Percentiles rank a stretch among this genome's conserved stretches.
phyloP scores from a whole-genome alignment of 2,329 filamentous ascomycete genomes.

The Pyrenophora graminea region DNA sequence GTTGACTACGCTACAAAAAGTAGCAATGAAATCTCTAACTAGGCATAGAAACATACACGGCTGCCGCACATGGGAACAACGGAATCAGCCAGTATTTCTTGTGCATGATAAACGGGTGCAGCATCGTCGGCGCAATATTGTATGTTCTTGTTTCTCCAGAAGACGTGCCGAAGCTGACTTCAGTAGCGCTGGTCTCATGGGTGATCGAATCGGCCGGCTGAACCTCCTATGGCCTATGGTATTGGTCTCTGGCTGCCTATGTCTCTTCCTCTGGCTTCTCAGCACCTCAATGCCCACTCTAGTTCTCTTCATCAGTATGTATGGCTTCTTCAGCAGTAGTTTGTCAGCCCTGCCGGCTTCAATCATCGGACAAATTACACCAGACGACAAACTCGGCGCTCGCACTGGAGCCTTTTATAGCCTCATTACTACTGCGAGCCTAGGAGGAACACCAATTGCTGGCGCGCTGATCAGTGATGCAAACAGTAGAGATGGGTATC shows the following conservation, averaged over 20 bases:
- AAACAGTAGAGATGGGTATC: conserved; percentile 25
- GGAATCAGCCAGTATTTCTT: conserved; percentile 54
- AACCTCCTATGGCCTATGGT: conserved; percentile 60
- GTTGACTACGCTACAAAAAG: background rate
- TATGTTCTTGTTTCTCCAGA: conserved; percentile 39
- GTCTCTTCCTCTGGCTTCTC: conserved; percentile 61
- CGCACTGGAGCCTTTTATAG: conserved; percentile 68
- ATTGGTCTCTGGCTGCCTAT: conserved; percentile 48
- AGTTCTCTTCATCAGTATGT: conserved; percentile 68
- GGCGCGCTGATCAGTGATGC: conserved; percentile 49
- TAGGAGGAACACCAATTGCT: conserved; percentile 70
- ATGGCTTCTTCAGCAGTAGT: conserved; percentile 70
- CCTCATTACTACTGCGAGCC: conserved; percentile 64
- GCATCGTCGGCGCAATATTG: conserved; percentile 59
- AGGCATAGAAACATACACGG: conserved; percentile 64
- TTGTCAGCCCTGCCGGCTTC: conserved; percentile 67
- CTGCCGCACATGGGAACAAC: conserved; percentile 55
- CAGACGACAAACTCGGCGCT: conserved; percentile 70
- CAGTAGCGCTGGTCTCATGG: conserved; percentile 52
- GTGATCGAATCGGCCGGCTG: conserved; percentile 59
- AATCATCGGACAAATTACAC: conserved; percentile 71
- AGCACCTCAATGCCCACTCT: conserved; percentile 57
- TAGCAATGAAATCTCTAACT: conserved; percentile 39
- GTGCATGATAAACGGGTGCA: conserved; percentile 53
- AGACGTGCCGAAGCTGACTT: too few relatives aligned